Conservation (phyloP, 805 yeast species). For the Ogataea dorogensis region DNA sequence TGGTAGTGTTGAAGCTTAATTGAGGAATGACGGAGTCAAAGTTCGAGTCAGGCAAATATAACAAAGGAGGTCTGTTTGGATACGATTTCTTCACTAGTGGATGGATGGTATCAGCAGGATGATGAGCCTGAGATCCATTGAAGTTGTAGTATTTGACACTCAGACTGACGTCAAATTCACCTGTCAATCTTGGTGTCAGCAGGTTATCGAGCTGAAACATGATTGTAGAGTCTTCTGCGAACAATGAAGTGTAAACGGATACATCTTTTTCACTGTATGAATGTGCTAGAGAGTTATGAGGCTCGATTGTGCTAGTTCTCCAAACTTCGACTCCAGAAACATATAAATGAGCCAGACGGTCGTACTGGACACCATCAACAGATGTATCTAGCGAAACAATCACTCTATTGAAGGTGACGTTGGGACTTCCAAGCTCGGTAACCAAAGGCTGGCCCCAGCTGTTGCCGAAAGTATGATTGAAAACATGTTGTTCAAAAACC, state of each 20-base stretch:
- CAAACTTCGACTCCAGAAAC: slow-evolving; percentile 66
- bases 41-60: slow-evolving; percentile 43
- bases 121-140: slow-evolving; percentile 19
- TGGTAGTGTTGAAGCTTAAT: slow-evolving; percentile 55
- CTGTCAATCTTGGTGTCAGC: slow-evolving; percentile 52
- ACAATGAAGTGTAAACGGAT: slow-evolving; percentile 51
- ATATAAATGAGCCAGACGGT: slow-evolving; percentile 62
- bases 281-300: slow-evolving; percentile 49
- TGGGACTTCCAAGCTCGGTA: slow-evolving; percentile 44
- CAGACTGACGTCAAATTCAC: slow-evolving; percentile 55
- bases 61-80: slow-evolving; percentile 40
- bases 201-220: slow-evolving; percentile 67
- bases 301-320: slow-evolving; percentile 87
- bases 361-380: slow-evolving; percentile 61
- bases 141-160: slow-evolving; percentile 49
- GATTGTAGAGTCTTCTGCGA: slow-evolving; percentile 41
- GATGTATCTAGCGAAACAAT: slow-evolving; percentile 51
- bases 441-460: slow-evolving; percentile 60
- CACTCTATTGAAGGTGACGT: slow-evolving; percentile 47
- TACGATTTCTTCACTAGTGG: slow-evolving; percentile 35
- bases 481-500: slow-evolving; percentile 39
- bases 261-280: slow-evolving; percentile 62
- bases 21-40: slow-evolving; percentile 42
- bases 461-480: slow-evolving; percentile 52
- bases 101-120: slow-evolving; percentile 39